Conservation (phyloP, 2,329 filamentous ascomycete genomes). For the Colletotrichum neosansevieriae region DNA sequence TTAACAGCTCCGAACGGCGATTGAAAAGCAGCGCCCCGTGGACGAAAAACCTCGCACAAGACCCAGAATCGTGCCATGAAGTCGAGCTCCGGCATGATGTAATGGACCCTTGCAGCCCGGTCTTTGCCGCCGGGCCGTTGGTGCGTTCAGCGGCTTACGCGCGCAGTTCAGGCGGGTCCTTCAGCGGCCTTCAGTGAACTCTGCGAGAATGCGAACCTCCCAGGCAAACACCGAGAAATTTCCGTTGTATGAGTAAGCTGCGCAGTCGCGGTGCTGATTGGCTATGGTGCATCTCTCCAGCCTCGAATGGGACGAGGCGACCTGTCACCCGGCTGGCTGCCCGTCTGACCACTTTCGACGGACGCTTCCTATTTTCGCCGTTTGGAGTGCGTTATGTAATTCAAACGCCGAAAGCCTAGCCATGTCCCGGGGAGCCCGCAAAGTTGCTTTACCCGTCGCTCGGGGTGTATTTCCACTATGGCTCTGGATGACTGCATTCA, state of each 20-base stretch:
- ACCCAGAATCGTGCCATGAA: constrained; percentile 39
- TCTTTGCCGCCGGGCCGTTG: constrained; percentile 29
- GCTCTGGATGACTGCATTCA: background rate
- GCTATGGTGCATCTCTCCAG: background rate
- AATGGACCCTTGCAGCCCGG: constrained; percentile 35
- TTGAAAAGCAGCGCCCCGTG: constrained; percentile 31
- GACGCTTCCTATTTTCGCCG: constrained; percentile 40
- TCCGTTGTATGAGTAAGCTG: constrained; percentile 41
- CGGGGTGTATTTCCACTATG: constrained; percentile 17
- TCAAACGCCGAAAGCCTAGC: constrained; percentile 37
- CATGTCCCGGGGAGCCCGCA: background rate
- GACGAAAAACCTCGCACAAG: constrained; percentile 29
- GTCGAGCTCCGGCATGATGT: constrained; percentile 39
- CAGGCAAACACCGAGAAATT: constrained; percentile 48
- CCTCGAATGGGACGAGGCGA: constrained; percentile 16
- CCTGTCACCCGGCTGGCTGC: background rate
- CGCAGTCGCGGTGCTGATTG: constrained; percentile 3
- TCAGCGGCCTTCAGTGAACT: constrained; percentile 8
- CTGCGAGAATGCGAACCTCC: constrained; percentile 38
- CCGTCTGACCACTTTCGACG: constrained; percentile 29
- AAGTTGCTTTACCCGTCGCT: background rate
- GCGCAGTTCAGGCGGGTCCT: background rate
- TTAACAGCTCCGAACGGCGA: constrained; percentile 30
- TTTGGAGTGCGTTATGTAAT: constrained; percentile 32
- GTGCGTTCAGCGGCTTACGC: constrained; percentile 14